Evolutionary conservation across 2,329 filamentous ascomycete species (phyloP), one percentile per base, ranked within the genome.

Genomic region (Talaromyces marneffei): DNA sequence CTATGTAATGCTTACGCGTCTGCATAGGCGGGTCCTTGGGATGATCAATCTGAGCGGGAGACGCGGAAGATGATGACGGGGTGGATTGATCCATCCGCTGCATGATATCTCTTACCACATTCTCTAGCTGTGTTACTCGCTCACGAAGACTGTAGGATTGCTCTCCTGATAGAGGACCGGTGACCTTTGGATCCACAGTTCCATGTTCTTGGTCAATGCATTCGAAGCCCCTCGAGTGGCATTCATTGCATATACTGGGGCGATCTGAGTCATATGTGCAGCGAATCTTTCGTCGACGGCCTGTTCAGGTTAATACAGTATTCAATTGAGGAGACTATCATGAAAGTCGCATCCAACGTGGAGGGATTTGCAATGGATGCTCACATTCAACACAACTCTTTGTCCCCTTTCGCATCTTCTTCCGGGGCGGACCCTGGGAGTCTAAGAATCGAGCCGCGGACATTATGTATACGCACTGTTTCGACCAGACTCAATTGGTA

Each of bases 321-420:
- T 42, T 18, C 23, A 48, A 14, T 48, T 12, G 44, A 44, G 1
- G 42, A 27, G 4, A n/a, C n/a, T n/a, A n/a, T n/a, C n/a, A n/a
- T n/a, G n/a, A 20, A n/a, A 18, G 39, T 18, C 39, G 20, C n/a
- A 42, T 42, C n/a, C n/a, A 23, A 23, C 2, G 18, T 10, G 27
- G 42, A 27, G 14, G 23, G 12, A 27, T 4, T 10, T 8, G 8
- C 16, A 6, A 23, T 23, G 5, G 29, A 52, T 9, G 29, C 29
- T 52, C 68, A 73, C 76, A 78, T 68, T 78, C 75, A 54, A 69
- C 66, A 66, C 76, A 78, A 62, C 75, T 77, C 63, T 73, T 77
- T 23, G 76, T 78, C 20, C 76, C 76, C 48, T 78, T 78, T 48
- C 76, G 68, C 74, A 78, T 77, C 63, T 71, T 77, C 67, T 77